A percentile compares a stretch with the other conserved stretches of the same genome.
Conservation (phyloP, 192 early-diverging fungal species). For the Rhizophagus sp. region DNA sequence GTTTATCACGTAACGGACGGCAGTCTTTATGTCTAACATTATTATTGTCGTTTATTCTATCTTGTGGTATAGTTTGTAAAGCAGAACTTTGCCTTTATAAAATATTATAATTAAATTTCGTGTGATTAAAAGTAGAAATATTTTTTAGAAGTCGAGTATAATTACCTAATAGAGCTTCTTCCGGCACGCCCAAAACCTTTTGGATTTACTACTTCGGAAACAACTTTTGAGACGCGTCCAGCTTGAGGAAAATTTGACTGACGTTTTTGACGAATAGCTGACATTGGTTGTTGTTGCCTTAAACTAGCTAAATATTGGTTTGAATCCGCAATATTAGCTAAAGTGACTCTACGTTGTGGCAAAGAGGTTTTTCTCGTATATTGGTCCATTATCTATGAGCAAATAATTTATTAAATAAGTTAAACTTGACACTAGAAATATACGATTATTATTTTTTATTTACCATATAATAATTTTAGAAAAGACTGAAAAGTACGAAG, state of each 20-base stretch:
- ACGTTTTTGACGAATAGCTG: background rate
- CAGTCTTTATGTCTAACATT: slow-evolving; percentile 57
- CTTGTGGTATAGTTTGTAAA: background rate
- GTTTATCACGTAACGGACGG: slow-evolving; percentile 65
- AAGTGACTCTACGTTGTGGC: slow-evolving; percentile 3
- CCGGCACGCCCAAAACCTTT: background rate
- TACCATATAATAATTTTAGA: no score
- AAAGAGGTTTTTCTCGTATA: background rate
- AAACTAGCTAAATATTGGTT: background rate
- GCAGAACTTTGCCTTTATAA: background rate
- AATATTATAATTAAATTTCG: no score
- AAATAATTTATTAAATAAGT: no score
- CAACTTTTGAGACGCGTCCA: background rate
- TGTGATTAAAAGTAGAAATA: no score
- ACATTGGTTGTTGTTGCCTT: background rate
- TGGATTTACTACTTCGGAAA: background rate
- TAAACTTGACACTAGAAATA: no score
- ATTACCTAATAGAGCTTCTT: background rate
- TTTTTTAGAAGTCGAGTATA: no score
- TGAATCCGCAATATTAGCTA: background rate
- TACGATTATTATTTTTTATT: no score
- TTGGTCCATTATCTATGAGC: no score
- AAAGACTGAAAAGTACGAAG: no score
- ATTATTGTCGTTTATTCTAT: background rate
- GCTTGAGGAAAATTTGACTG: background rate